Percentiles rank a stretch among this genome's conserved stretches.
These are phyloP conservation scores for Diphasiastrum complanatum DNA, from an alignment of 83 land plant species.

Conservation along the genomic window DNA sequence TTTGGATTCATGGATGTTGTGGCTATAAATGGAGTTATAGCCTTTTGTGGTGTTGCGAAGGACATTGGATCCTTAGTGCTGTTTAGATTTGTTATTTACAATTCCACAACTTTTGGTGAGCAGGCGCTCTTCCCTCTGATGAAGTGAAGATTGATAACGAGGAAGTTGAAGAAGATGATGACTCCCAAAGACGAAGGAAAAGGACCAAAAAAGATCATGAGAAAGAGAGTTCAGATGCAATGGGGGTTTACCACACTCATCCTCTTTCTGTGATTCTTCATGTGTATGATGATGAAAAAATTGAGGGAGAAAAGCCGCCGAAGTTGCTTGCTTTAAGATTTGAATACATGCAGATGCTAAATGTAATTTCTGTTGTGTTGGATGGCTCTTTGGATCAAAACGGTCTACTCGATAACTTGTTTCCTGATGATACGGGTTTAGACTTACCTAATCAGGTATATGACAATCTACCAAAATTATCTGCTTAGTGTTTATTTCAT, in stretches of 20 bases:
- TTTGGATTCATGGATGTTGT: no score
- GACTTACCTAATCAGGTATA: constrained; percentile 87
- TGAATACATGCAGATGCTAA: constrained; percentile 71
- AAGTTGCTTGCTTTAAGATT: constrained; percentile 69
- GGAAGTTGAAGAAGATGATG: constrained; percentile 77
- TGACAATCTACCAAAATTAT: no score
- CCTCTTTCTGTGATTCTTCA: constrained; percentile 74
- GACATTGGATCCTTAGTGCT: no score
- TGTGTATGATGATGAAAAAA: constrained; percentile 57
- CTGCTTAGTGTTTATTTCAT: background rate
- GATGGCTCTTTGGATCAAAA: constrained; percentile 43
- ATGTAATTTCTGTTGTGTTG: constrained; percentile 78
- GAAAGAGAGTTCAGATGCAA: constrained; percentile 48
- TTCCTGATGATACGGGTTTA: constrained; percentile 92
- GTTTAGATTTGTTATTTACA: no score
- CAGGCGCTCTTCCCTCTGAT: no score
- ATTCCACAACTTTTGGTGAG: no score
- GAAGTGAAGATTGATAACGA: constrained; percentile 59
- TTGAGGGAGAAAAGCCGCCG: constrained; percentile 26
- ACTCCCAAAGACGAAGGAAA: constrained; percentile 78
- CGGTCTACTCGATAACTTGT: constrained; percentile 67
- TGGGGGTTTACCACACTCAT: constrained; percentile 59
- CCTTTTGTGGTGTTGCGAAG: no score
- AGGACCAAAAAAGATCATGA: constrained; percentile 53
- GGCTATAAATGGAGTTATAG: no score